These are phyloP conservation scores for Penicillium odoratum DNA, from an alignment of 495 filamentous ascomycete genomes.

Conservation along the genomic window DNA sequence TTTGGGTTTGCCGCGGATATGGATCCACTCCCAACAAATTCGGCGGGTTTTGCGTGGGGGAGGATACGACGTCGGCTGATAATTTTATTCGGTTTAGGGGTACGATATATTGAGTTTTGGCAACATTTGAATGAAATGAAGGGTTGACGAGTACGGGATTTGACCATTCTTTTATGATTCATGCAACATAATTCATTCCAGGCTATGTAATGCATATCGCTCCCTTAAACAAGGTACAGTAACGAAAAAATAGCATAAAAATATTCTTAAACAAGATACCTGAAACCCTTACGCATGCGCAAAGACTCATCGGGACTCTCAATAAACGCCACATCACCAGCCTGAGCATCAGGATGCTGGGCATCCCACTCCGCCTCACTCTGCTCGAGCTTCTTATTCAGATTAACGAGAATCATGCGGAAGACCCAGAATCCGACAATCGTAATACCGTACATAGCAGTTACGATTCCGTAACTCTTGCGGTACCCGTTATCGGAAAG, in stretches of 20 bases:
- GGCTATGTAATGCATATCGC: too few species aligned
- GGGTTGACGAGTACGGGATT: too few species aligned
- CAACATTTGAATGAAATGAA: too few species aligned
- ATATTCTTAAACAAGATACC: constrained; percentile 35
- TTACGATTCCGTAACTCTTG: constrained; percentile 38
- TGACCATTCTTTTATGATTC: neutral
- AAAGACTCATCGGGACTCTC: constrained; percentile 28
- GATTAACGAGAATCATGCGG: constrained; percentile 56
- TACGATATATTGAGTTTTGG: too few species aligned
- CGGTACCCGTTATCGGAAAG: constrained; percentile 33
- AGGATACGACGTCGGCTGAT: neutral
- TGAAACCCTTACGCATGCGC: constrained; percentile 36
- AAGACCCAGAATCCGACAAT: constrained; percentile 42
- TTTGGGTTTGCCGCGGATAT: neutral
- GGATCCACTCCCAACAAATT: neutral
- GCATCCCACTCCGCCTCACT: constrained; percentile 30
- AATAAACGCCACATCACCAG: constrained; percentile 18
- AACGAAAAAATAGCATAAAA: neutral
- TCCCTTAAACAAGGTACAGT: neutral
- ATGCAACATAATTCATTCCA: neutral
- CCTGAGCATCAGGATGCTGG: constrained; percentile 11
- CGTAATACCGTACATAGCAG: constrained; percentile 36
- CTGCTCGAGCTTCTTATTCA: constrained; percentile 70
- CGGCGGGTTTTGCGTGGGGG: neutral
- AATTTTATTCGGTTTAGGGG: neutral